These are phyloP conservation scores for Phascolomyces articulosus DNA, from an alignment of 371 early-diverging fungal species.

Conservation along the genomic window DNA sequence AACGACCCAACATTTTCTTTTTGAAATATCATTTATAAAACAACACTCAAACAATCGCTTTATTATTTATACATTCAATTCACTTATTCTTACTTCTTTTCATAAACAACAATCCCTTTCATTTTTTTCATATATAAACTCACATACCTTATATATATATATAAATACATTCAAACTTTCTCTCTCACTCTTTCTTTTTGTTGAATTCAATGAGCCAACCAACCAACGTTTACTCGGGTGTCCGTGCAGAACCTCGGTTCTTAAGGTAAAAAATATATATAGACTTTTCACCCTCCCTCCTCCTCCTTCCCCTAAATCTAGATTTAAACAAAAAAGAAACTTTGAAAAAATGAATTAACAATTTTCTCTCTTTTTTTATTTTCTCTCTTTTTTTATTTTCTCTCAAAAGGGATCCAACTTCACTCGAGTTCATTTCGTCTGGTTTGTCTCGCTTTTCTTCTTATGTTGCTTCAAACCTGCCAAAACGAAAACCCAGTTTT, in stretches of 20 bases:
- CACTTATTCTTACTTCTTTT: neutral
- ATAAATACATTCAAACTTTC: neutral
- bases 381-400: neutral
- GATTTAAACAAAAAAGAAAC: no score
- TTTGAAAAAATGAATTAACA: no score
- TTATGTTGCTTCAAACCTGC: slow-evolving; percentile 55
- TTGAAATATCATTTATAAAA: no score
- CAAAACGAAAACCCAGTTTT: slow-evolving; percentile 42
- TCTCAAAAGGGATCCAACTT: slow-evolving; percentile 57
- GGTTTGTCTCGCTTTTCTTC: slow-evolving; percentile 61
- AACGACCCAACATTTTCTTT: neutral
- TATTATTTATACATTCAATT: no score
- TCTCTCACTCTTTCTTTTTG: neutral
- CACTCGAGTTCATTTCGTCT: slow-evolving; percentile 61
- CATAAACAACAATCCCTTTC: no score
- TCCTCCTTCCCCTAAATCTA: no score
- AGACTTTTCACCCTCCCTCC: neutral
- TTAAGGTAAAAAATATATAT: slow-evolving; percentile 28
- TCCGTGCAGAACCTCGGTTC: slow-evolving; percentile 54
- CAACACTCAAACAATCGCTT: no score
- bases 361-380: no score
- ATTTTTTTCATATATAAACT: neutral
- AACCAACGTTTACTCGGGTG: slow-evolving; percentile 36
- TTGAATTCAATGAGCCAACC: slow-evolving; percentile 10
- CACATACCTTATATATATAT: neutral